phyloP scores from a whole-genome alignment of 768 basidiomycete genomes.

The Mycena rebaudengoi region DNA sequence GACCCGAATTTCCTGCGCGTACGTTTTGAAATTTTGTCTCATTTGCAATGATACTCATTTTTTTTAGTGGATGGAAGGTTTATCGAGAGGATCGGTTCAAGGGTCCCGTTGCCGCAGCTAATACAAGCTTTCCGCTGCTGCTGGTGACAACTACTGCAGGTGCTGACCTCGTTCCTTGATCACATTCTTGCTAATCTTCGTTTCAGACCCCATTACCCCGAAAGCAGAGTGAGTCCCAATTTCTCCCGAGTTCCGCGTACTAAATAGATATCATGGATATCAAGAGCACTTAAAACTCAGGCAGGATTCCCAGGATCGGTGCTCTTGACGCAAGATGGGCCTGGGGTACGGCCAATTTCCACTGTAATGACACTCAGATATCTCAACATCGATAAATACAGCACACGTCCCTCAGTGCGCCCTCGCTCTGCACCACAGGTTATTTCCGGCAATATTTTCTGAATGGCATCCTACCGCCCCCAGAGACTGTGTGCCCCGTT shows the following conservation, averaged over 20 bases:
- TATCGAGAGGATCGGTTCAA: conserved; percentile 16
- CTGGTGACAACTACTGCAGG: conserved; percentile 36
- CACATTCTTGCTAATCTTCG: not conserved
- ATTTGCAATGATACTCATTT: too few species aligned
- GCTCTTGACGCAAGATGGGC: conserved; percentile 13
- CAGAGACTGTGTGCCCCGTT: conserved; percentile 32
- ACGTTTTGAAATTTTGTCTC: too few species aligned
- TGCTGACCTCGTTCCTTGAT: conserved; percentile 2
- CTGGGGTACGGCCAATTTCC: conserved; percentile 11
- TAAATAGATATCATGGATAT: not conserved
- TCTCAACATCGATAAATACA: not conserved
- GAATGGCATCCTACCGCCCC: conserved; percentile 32
- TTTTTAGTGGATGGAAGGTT: conserved; percentile 19
- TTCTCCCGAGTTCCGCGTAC: not conserved
- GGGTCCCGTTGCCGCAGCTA: conserved; percentile 17
- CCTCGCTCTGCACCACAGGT: conserved; percentile 31
- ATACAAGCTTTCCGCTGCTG: conserved; percentile 36
- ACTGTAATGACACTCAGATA: not conserved
- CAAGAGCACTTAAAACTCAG: conserved; percentile 16
- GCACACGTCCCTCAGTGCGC: conserved; percentile 26
- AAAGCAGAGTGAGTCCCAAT: conserved; percentile 6
- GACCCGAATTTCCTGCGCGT: too few species aligned
- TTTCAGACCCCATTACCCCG: conserved; percentile 16
- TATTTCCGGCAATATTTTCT: conserved; percentile 30
- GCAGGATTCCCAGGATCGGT: conserved; percentile 20